Base-by-base conservation (phyloP, 129 eudicot genomes). In the Oenanthe sinensis region DNA sequence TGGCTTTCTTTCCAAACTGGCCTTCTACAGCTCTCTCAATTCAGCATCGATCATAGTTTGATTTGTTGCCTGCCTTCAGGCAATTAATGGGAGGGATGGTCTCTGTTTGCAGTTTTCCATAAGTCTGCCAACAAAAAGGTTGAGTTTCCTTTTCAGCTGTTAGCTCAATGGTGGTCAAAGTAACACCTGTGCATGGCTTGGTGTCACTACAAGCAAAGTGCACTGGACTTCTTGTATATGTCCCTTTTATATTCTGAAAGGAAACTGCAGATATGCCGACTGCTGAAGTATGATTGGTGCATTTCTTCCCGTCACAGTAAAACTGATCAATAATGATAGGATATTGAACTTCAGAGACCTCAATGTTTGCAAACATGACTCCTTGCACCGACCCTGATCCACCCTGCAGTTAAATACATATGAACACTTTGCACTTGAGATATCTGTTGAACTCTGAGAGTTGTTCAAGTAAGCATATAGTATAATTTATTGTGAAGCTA, bases 371-470 rank as follows among this genome's bases (percentile, higher is more conserved):
- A 69, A 88, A 93, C 77, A 78, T 86, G 69, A 93, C 87, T 15
- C 89, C 90, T 76, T 88, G 85, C n/a, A 93, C 98, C 8, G 85
- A 81, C n/a, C 98, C 96, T 5, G 90, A 90, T 26, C 98, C 76
- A 72, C 76, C 76, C 76, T 72, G 50, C 52, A 72, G 52, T 71
- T 71, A 15, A 22, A 71, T 11, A n/a, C 52, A 43, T 8, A 9
- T 42, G 33, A 43, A 4, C 46, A 72, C 13, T 19, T 72, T 19
- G 20, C 16, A 12, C 48, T 37, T 9, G 33, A 24, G 13, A 17
- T 2, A 71, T 15, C 45, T 7, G 60, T 30, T 26, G 22, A 22
- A 48, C 71, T 52, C 60, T 17, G 5, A 30, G 52, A 72, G 20
- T 44, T 39, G 36, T 72, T 72, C 20, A 9, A n/a, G 54, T 72